Evolutionary conservation across 805 yeast genomes (phyloP).

Genomic region (Candida silvicultrix): DNA sequence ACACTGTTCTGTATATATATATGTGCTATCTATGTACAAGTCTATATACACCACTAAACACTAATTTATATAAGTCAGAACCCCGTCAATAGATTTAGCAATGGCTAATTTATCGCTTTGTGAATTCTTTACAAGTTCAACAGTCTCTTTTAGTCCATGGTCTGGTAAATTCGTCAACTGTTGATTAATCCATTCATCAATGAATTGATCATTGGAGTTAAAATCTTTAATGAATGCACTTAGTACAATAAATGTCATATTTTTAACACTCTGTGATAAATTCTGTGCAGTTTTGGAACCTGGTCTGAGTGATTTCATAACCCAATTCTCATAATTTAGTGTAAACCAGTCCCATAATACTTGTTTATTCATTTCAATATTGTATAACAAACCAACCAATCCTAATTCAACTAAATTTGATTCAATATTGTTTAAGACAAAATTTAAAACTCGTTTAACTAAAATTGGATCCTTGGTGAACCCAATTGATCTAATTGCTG

Average conservation of each 20-base stretch:
- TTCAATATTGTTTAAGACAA: conserved; percentile 50
- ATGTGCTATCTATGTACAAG: not conserved
- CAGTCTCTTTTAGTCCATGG: conserved; percentile 28
- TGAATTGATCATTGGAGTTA: conserved; percentile 21
- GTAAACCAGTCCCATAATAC: conserved; percentile 53
- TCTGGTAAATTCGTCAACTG: conserved; percentile 30
- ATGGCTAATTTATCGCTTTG: conserved; percentile 11
- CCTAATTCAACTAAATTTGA: conserved; percentile 48
- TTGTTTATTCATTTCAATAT: conserved; percentile 26
- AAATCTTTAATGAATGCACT: conserved; percentile 29
- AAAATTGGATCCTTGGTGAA: conserved; percentile 39
- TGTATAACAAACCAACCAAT: conserved; percentile 45
- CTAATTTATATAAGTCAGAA: not conserved
- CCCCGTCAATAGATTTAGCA: conserved; percentile 7
- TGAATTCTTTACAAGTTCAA: conserved; percentile 5
- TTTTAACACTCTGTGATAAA: conserved; percentile 36
- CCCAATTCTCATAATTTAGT: conserved; percentile 47
- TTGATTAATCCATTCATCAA: conserved; percentile 25
- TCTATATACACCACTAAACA: too few species aligned
- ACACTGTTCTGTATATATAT: too few species aligned
- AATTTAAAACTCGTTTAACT: conserved; percentile 48
- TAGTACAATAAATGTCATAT: conserved; percentile 27
- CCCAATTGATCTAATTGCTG: conserved; percentile 51
- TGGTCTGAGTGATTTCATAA: conserved; percentile 36
- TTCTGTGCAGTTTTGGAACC: conserved; percentile 41